Evolutionary conservation across 2,329 filamentous ascomycete genomes (phyloP).

Genomic region (Ophiosphaerella korrae): DNA sequence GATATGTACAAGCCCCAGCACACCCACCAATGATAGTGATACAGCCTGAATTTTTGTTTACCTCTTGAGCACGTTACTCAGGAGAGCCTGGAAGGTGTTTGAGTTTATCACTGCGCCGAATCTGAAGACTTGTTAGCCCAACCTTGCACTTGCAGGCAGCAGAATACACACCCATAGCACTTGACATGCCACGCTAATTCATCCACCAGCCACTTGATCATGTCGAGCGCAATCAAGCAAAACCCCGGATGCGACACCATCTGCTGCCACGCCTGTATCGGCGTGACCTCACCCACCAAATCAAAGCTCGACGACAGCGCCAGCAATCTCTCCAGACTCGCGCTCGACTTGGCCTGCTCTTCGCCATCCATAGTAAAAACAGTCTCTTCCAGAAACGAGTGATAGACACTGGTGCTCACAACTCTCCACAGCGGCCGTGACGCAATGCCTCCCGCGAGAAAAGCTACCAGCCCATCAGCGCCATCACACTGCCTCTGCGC

Average conservation of each 20-base stretch:
- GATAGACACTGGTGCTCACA: neutral
- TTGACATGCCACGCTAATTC: conserved; percentile 31
- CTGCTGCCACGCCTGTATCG: conserved; percentile 44
- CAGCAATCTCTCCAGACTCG: conserved; percentile 26
- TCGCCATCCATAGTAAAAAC: neutral
- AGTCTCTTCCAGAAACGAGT: neutral
- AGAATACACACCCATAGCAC: conserved; percentile 39
- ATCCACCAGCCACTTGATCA: conserved; percentile 26
- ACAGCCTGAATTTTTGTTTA: neutral
- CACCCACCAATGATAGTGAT: neutral
- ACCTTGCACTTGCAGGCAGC: neutral
- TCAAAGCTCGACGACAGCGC: conserved; percentile 18
- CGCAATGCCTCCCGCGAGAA: neutral
- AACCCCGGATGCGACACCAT: conserved; percentile 32
- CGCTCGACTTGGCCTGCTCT: neutral
- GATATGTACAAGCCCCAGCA: neutral
- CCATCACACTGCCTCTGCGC: too few species aligned
- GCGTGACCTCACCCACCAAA: conserved; percentile 37
- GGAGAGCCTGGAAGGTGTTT: conserved; percentile 10
- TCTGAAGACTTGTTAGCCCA: conserved; percentile 8
- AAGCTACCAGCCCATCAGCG: too few species aligned
- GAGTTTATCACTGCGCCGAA: conserved; percentile 27
- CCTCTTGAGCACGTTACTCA: conserved; percentile 6
- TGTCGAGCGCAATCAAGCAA: conserved; percentile 15
- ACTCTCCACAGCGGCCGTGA: neutral